phyloP scores from a whole-genome alignment of 2,329 filamentous ascomycete species.

The Aureobasidium lini region DNA sequence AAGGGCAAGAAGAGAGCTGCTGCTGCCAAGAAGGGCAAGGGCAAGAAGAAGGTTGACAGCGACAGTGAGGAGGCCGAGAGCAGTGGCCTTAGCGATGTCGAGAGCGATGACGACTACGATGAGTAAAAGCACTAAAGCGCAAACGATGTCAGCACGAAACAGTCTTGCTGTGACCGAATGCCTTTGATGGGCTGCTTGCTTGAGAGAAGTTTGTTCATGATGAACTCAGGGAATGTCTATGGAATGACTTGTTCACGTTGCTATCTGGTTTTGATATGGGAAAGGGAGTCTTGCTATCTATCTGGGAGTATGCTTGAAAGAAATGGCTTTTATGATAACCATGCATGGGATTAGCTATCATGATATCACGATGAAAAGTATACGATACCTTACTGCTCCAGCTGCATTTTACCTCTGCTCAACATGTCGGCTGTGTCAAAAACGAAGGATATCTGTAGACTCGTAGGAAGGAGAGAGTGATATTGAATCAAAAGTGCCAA shows the following conservation, averaged over 20 bases:
- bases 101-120: conserved; percentile 10
- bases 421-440: too few relatives aligned
- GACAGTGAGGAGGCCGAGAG: conserved; percentile 8
- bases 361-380: neutral
- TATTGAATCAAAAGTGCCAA: too few relatives aligned
- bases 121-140: neutral
- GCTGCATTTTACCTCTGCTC: too few relatives aligned
- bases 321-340: neutral
- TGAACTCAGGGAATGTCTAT: neutral
- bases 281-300: neutral
- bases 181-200: neutral
- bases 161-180: too few relatives aligned
- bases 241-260: neutral
- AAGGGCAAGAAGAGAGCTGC: neutral
- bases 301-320: neutral
- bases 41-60: conserved; percentile 4
- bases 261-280: neutral
- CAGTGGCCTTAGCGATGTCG: neutral
- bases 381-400: too few relatives aligned
- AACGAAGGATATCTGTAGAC: too few relatives aligned
- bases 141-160: neutral
- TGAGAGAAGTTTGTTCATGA: neutral
- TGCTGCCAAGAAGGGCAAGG: neutral
- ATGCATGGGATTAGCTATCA: neutral
- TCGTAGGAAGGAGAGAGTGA: too few relatives aligned